Evolutionary conservation across 495 filamentous ascomycete genomes (phyloP), one percentile per base, ranked within the genome.

Genomic region (Penicillium lividum): DNA sequence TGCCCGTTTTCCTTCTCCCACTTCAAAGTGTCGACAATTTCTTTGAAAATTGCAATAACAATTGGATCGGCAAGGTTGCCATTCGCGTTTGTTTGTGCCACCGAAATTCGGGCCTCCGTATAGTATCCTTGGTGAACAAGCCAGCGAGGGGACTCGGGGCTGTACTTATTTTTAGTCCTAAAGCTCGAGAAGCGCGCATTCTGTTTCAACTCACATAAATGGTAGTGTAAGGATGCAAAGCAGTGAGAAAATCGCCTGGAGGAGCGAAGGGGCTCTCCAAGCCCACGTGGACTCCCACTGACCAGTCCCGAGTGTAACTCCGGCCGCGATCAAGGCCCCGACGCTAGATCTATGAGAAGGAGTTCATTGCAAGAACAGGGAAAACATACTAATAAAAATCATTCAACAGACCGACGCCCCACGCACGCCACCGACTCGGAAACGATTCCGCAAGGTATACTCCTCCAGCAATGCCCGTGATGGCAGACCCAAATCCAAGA

Each of bases 211-310:
- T 70, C 53, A 74, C 57, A 83, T 76, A 60, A 82, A 83, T 51
- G 74, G 82, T 51, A 84, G 66, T 46, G 82, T 78, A 50, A 65
- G 50, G 31, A 84, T 76, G 64, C 82, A 82, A 44, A 81, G 64
- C 25, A 83, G 0, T 3, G 80, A 83, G 51, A 81, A 81, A 51
- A 83, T 57, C 9, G 72, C 80, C 62, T 85, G 82, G 58, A 84
- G 64, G 3, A 84, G 66, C n/a, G 80, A 81, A 9, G 81, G 82
- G 8, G 80, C 62, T 50, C 82, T 71, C 82, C 82, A 85, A 25
- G 80, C 77, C 78, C 78, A 73, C 9, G 82, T 80, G 43, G 68
- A 79, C 45, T 70, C 56, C 71, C 76, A 70, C 54, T 74, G 71
- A 28, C 77, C 67, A 38, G 82, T 84, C 8, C 81, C 80, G 33